A percentile compares a stretch with the other conserved stretches of the same genome.
phyloP scores from a whole-genome alignment of 2,329 filamentous ascomycete genomes.

The Colletotrichum aenigma region DNA sequence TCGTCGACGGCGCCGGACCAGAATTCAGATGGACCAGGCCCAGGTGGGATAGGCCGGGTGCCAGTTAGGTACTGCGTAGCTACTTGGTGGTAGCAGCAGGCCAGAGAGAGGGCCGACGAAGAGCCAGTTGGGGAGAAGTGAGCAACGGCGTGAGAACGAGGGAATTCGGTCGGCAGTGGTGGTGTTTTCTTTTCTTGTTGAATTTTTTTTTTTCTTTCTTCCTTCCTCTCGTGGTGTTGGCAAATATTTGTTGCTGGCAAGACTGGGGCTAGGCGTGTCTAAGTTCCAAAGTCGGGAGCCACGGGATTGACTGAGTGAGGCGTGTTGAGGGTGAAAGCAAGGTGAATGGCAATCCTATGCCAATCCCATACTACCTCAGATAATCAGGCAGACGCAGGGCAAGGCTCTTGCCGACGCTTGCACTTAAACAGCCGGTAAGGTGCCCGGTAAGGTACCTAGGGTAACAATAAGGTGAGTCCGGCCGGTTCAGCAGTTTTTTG shows the following conservation, averaged over 20 bases:
- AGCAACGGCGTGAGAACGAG: background rate
- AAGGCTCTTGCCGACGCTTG: background rate
- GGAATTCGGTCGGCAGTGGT: background rate
- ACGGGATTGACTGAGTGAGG: background rate
- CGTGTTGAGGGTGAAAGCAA: background rate
- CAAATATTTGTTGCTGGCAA: background rate
- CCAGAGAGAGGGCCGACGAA: background rate
- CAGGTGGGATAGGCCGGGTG: background rate
- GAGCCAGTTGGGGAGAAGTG: background rate
- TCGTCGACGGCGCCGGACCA: slow-evolving; percentile 3
- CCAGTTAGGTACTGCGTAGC: background rate
- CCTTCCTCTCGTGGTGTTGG: background rate
- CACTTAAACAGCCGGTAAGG: background rate
- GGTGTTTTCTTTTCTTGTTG: background rate
- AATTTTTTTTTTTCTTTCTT: no score
- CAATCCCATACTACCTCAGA: background rate
- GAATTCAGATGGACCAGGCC: background rate
- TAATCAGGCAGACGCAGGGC: background rate
- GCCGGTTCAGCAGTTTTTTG: background rate
- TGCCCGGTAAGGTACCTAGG: background rate
- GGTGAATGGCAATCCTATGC: background rate
- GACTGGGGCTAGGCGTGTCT: background rate
- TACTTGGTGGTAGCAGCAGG: background rate
- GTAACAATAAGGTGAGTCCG: background rate
- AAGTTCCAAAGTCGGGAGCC: background rate